Evolutionary conservation across 2,329 filamentous ascomycete species (phyloP).

Genomic region (Elsinoe necatrix): DNA sequence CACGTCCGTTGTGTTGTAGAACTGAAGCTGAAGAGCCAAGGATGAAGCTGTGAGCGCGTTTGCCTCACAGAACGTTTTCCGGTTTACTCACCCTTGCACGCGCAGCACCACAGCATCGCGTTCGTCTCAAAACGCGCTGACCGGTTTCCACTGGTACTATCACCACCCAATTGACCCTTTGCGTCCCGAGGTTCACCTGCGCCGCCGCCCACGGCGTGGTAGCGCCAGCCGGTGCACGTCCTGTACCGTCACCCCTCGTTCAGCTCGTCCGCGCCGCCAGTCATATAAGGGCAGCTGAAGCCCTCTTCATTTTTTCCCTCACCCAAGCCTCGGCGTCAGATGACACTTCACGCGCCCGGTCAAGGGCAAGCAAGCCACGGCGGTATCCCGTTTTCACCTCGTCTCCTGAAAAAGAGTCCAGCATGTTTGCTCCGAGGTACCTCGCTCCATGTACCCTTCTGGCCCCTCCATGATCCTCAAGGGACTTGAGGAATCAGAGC

Average conservation of each 20-base stretch:
- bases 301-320: background rate
- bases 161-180: background rate
- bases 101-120: background rate
- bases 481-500: background rate
- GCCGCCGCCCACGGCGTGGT: background rate
- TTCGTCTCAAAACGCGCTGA: background rate
- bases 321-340: background rate
- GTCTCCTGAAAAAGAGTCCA: background rate
- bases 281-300: background rate
- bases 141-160: background rate
- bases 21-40: background rate
- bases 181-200: background rate
- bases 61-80: background rate
- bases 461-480: background rate
- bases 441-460: background rate
- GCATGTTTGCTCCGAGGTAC: background rate
- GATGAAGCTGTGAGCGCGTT: background rate
- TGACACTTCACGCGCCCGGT: background rate
- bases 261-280: background rate
- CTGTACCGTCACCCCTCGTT: background rate
- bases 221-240: background rate
- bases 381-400: background rate
- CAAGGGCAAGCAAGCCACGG: background rate
- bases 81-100: conserved; percentile 4
- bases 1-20: background rate